Evolutionary conservation across 192 early-diverging fungal genomes (phyloP), one percentile per base, ranked within the genome.

Genomic region (Backusella morwellensis): DNA sequence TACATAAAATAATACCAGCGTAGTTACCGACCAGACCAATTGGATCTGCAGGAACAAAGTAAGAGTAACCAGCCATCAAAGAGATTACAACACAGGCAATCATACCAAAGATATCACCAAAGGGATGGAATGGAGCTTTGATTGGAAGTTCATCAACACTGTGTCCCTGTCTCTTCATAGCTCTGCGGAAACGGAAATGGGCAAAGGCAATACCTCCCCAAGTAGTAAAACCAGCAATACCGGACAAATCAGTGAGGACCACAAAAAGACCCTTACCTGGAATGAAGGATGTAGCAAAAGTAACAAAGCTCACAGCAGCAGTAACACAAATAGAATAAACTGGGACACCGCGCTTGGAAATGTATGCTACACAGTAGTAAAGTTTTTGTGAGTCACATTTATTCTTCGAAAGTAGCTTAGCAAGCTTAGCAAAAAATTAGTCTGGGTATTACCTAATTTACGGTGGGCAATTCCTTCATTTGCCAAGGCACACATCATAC

Each of bases 141-240:
- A 95, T 95, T 0, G 93, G 93, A 35, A 97, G 86, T 19, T 89
- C 86, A 6, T 79, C 76, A 6, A 93, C 41, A 14, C 82, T 77
- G 67, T 88, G 87, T 12, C 90, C 90, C 78, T 97, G 96, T 35
- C 82, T 85, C 29, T 89, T 76, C 68, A 91, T 91, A 4, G 96
- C 95, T 7, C 86, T 88, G 66, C 94, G 91, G 90, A 96, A 96
- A 15, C 96, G 91, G 70, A 88, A 88, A 72, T 96, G 94, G 36
- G 91, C 92, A 40, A 93, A 69, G 1, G 88, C 87, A 73, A 97
- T 97, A 32, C 91, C 91, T 42, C 93, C 75, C 96, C 96, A 97
- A 36, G 93, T 94, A 14, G 78, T 68, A 23, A 82, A 78, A 32
- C 76, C 77, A n/a, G 80, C 76, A 32, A 82, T 70, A 75, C 80